Evolutionary conservation across 2,329 filamentous ascomycete genomes (phyloP).

Genomic region (Colletotrichum musicola): DNA sequence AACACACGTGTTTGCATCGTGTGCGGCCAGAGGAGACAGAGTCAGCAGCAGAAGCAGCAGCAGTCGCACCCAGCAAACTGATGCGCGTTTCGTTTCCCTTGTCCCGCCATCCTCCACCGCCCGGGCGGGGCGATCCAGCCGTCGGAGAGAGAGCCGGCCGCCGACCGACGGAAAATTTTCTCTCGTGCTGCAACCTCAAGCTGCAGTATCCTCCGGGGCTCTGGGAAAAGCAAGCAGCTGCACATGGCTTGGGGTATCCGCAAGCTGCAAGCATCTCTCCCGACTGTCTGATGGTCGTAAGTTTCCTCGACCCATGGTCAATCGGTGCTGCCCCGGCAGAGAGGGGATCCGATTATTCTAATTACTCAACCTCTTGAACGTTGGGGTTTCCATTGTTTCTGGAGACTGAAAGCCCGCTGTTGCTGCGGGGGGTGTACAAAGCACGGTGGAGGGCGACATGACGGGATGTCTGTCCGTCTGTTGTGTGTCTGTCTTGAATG

Average conservation of each 20-base stretch:
- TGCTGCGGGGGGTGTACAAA: background rate
- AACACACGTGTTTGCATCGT: constrained; percentile 31
- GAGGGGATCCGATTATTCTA: constrained; percentile 9
- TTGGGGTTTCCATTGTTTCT: background rate
- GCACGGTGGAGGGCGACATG: too few relatives aligned
- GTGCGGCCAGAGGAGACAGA: constrained; percentile 10
- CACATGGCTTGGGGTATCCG: constrained; percentile 4
- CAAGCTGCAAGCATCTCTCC: too few relatives aligned
- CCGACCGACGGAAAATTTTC: constrained; percentile 31
- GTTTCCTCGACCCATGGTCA: constrained; percentile 20
- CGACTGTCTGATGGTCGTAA: constrained; percentile 14
- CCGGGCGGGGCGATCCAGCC: background rate
- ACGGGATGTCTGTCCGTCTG: too few relatives aligned
- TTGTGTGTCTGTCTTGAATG: too few relatives aligned
- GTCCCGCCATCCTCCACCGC: background rate
- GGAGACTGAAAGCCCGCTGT: background rate
- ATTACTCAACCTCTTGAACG: background rate
- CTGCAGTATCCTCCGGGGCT: constrained; percentile 7
- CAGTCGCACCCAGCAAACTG: background rate
- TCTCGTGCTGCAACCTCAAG: constrained; percentile 14
- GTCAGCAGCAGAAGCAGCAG: background rate
- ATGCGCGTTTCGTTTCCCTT: constrained; percentile 15
- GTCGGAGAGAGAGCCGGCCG: constrained; percentile 10
- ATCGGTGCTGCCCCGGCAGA: background rate
- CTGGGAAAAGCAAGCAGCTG: background rate